A percentile compares a stretch with the other conserved stretches of the same genome.
These are phyloP conservation scores for Grifola frondosa DNA, from an alignment of 1,284 basidiomycete species.

Conservation along the genomic window DNA sequence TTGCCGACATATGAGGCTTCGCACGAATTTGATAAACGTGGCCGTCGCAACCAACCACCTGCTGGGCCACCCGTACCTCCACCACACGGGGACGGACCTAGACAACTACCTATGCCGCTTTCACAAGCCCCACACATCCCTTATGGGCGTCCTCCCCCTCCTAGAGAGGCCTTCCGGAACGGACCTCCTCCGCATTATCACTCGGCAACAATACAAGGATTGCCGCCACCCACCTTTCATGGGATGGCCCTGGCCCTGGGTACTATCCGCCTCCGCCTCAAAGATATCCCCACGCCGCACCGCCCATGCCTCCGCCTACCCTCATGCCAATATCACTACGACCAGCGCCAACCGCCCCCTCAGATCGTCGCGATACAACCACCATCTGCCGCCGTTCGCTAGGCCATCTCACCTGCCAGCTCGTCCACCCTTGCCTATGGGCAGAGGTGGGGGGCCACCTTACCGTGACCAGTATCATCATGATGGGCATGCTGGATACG, in stretches of 20 bases:
- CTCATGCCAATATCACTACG: conserved; percentile 18
- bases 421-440: conserved; percentile 26
- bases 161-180: conserved; percentile 29
- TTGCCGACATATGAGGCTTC: conserved; percentile 78
- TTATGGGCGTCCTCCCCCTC: conserved; percentile 27
- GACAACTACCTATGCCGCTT: conserved; percentile 21
- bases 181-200: conserved; percentile 21
- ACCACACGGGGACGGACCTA: conserved; percentile 20
- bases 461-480: conserved; percentile 16
- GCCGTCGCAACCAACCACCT: conserved; percentile 47
- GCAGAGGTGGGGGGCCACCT: conserved; percentile 15
- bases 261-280: conserved; percentile 8
- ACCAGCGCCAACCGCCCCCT: conserved; percentile 18
- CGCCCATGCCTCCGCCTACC: conserved; percentile 11
- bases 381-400: conserved; percentile 17
- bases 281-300: too few species aligned
- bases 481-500: conserved; percentile 16
- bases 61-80: conserved; percentile 22
- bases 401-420: conserved; percentile 27
- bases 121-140: conserved; percentile 17
- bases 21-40: conserved; percentile 82
- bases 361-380: conserved; percentile 18
- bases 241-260: conserved; percentile 10
- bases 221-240: conserved; percentile 11
- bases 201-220: conserved; percentile 10